Base-by-base conservation (phyloP, 78 protist genomes). In the Anaeramoeba flamelloides region DNA sequence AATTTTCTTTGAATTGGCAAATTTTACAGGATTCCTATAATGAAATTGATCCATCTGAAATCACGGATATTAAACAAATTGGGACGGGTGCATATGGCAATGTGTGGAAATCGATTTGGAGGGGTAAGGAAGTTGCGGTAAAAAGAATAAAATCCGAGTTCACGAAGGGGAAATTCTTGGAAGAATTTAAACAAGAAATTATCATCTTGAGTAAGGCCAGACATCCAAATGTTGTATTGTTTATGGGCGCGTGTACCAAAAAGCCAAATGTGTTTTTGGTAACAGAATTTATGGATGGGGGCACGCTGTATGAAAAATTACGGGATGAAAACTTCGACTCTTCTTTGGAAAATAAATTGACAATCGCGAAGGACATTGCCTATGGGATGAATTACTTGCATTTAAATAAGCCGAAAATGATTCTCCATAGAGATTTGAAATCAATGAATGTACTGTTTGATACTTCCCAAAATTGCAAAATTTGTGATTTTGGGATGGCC, bases 321-420 rank as follows among this genome's bases (percentile, higher is more conserved):
- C 91, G n/a, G n/a, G n/a, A n/a, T n/a, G n/a, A n/a, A n/a, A n/a
- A n/a, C n/a, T n/a, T n/a, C n/a, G n/a, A n/a, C n/a, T n/a, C n/a
- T n/a, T n/a, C n/a, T n/a, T n/a, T n/a, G n/a, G n/a, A n/a, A n/a
- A n/a, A n/a, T n/a, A n/a, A 88, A 76, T 81, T 82, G 8, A 79
- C 82, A 80, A 84, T 89, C n/a, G 92, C 92, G 2, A 38, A 78
- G 53, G 91, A 89, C 78, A 85, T 85, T 31, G 91, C 90, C 8
- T 77, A 80, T 64, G 94, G 90, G 33, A 91, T 91, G 94, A 84
- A 41, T 39, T 90, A 86, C 83, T 87, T 91, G 36, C 94, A 91
- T 36, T n/a, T n/a, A n/a, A n/a, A n/a, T n/a, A n/a, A n/a, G n/a
- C n/a, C n/a, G n/a, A n/a, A n/a, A n/a, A n/a, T n/a, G 34, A 80